Base-by-base conservation (phyloP, 208 protist species). In the Zelonia costaricensis region DNA sequence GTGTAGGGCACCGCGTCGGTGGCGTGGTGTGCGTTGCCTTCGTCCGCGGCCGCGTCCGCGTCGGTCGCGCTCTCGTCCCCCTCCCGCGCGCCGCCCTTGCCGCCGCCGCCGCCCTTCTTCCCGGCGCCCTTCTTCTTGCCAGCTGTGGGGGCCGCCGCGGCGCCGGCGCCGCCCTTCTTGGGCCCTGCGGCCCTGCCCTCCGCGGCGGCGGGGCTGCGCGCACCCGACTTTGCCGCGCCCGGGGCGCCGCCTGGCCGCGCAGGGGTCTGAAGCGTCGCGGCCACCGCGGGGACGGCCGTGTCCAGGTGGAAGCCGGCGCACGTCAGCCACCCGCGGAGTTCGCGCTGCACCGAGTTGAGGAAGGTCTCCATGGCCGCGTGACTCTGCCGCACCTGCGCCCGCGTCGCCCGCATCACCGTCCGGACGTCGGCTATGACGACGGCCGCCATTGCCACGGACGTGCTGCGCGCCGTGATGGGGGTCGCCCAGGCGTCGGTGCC, bases 261-360 rank as follows among this genome's bases (percentile, higher is more conserved):
- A 40, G 20, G 25, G 12, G 22, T 28, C 2, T 28, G 7, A 27
- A n/a, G n/a, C 12, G 22, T 20, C 49, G 5, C 15, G 30, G 15
- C 5, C 4, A 3, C 23, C 20, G 5, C 6, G 16, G 39, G 35
- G 13, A 58, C 36, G 42, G 36, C 48, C 3, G 30, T 46, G 30
- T 13, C 56, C 35, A 74, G 49, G 16, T 40, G 31, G 57, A 54
- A 74, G 20, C 75, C 69, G 33, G 65, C 38, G 7, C 64, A 20
- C 16, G 69, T 56, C 48, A 78, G 61, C 78, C 78, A 84, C 60
- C 39, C 36, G 20, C 48, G 46, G 47, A 69, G 60, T 12, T 63
- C 56, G 1, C 9, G 23, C 25, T 72, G 35, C 12, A 72, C 51
- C 4, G 49, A n/a, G 4, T 10, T 9, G 9, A 61, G 44, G 31